Conservation (phyloP, 2,329 filamentous ascomycete genomes). For the Amauroascus niger region DNA sequence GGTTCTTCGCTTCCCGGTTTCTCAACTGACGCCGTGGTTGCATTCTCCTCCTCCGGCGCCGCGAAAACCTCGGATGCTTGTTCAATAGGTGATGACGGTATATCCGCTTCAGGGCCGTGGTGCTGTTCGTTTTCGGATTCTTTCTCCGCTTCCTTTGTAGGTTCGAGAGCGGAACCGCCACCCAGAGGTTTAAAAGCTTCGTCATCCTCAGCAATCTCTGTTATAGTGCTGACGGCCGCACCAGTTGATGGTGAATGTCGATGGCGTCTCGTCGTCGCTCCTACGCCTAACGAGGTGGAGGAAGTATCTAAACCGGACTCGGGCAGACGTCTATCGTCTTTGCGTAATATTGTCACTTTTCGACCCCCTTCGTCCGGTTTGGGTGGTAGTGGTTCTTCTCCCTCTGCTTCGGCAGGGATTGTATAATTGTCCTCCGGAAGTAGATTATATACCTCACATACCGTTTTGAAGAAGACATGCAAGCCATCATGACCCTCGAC, state of each 20-base stretch:
- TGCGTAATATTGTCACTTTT: conserved; percentile 29
- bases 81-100: not conserved
- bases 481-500: conserved; percentile 84
- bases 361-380: conserved; percentile 5
- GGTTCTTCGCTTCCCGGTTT: not conserved
- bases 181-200: not conserved
- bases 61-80: not conserved
- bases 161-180: not conserved
- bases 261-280: conserved; percentile 65
- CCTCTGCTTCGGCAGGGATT: conserved; percentile 84
- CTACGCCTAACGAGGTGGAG: conserved; percentile 40
- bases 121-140: not conserved
- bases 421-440: conserved; percentile 94
- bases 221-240: conserved; percentile 63
- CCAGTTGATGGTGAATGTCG: conserved; percentile 57
- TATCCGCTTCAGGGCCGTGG: not conserved
- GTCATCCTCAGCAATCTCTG: conserved; percentile 48
- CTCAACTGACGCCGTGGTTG: not conserved
- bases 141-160: not conserved
- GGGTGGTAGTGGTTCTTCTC: conserved; percentile 29
- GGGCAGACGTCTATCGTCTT: conserved; percentile 31
- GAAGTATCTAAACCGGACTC: conserved; percentile 32
- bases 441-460: conserved; percentile 83
- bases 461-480: conserved; percentile 93
- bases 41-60: not conserved